Evolutionary conservation across 371 early-diverging fungal genomes (phyloP), one percentile per base, ranked within the genome.

Genomic region (Apophysomyces ossiformis): DNA sequence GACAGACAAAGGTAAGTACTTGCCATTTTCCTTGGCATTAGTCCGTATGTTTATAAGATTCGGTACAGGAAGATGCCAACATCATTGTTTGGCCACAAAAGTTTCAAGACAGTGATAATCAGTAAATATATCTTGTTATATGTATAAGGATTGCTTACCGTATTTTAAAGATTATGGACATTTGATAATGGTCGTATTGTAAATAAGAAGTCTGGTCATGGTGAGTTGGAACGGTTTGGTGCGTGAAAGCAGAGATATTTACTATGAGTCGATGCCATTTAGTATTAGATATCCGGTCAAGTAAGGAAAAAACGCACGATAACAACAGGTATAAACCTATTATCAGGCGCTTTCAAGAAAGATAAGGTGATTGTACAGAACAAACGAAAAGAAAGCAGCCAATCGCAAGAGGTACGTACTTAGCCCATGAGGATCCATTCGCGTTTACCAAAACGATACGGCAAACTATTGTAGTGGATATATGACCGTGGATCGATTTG

Each of bases 71-170:
- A 60, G 79, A 71, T 63, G 78, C 77, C 15, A 76, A 79, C 56
- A 66, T 79, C n/a, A 82, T 82, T 64, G 76, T 82, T 26, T 82
- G 83, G 83, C 80, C 83, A 41, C 83, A 82, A 62, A 82, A 82
- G 50, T 82, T 82, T 57, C 67, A 77, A 63, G 83, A 82, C 58
- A 77, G 78, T 32, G 80, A 82, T 38, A 82, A 79, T 61, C 83
- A 82, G 83, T 82, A 74, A 69, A 76, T 68, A 41, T 5, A 37
- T 5, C 5, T 67, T 37, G 16, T 18, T 36, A 12, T 58, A 37
- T 1, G 1, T 13, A 21, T 21, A 26, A 26, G n/a, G 54, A 50
- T 50, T 50, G 21, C 54, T 50, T 6, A 50, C 32, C 0, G 2
- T 50, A 2, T 16, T 7, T 16, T 21, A 0, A 50, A 82, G 83